Evolutionary conservation across 306 rosid genomes (phyloP), one percentile per base, ranked within the genome.

Genomic region (Vicia villosa): DNA sequence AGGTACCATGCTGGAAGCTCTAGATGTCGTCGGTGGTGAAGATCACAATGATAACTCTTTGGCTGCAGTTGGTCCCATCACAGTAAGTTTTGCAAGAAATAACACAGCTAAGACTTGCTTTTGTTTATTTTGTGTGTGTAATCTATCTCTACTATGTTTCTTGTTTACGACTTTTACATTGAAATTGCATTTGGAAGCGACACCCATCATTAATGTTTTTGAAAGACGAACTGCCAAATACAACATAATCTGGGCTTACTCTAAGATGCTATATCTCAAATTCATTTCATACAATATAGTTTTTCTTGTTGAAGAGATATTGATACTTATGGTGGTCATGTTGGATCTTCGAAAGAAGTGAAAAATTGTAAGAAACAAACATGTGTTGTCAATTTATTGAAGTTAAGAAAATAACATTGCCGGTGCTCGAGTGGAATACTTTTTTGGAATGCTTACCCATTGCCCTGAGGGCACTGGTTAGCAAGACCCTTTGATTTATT

Each of bases 1-100:
- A 1, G 96, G 99, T 59, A 87, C 87, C 51, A 94, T 94, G 99
- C 87, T 94, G 74, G 99, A 91, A 85, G 95, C 95, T 59, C 80
- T 94, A 75, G 81, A 94, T 14, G 99, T 94, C 75, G 88, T 91
- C 22, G 99, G 99, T 54, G 96, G 97, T 59, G 97, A 90, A 70
- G 79, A 49, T 74, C 86, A 51, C 64, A 87, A 54, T 37, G 95
- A 86, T 61, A 77, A 70, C 74, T 68, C 89, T 45, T 55, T 89
- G 81, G 83, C 79, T 47, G 86, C 92, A 66, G 12, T 79, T 63
- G 79, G 83, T n/a, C 58, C 78, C 74, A 61, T 56, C 19, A 8
- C 79, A 1, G 99, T 89, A 86, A 80, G 97, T 87, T 75, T 52
- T 77, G 32, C 73, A 40, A 71, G 82, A 22, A 68, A 56, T 42